Percentiles rank a stretch among this genome's conserved stretches.
Conservation (phyloP, 2,329 filamentous ascomycete genomes). For the Tolypocladium pustulatum region DNA sequence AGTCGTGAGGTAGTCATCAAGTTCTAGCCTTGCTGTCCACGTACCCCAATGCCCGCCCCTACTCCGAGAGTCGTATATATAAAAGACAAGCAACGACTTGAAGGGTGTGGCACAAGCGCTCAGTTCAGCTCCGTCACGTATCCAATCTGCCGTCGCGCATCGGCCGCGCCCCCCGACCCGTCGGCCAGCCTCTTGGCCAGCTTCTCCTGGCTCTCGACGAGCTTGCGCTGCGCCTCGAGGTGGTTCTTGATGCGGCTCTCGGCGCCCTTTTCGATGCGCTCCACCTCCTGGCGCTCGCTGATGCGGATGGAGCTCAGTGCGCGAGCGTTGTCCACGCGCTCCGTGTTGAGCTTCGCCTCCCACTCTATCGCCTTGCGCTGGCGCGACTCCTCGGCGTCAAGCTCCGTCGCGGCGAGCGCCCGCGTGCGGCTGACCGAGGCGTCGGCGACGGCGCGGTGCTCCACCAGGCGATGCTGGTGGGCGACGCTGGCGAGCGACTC, state of each 20-base stretch:
- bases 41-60: not conserved
- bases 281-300: constrained; percentile 39
- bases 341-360: constrained; percentile 34
- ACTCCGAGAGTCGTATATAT: not conserved
- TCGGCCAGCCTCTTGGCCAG: constrained; percentile 34
- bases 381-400: constrained; percentile 31
- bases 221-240: constrained; percentile 39
- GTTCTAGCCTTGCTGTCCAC: not conserved
- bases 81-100: not conserved
- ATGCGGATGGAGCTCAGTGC: constrained; percentile 38
- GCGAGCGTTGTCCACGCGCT: constrained; percentile 36
- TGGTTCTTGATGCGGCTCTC: constrained; percentile 34
- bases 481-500: constrained; percentile 25
- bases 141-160: constrained; percentile 40
- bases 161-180: constrained; percentile 10
- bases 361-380: constrained; percentile 36
- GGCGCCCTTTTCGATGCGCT: constrained; percentile 33
- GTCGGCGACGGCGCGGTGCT: constrained; percentile 37
- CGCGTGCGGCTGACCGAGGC: constrained; percentile 32
- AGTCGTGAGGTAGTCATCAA: not conserved
- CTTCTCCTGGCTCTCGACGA: constrained; percentile 37
- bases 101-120: not conserved
- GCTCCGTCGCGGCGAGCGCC: constrained; percentile 34
- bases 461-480: constrained; percentile 25
- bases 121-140: constrained; percentile 42